These are phyloP conservation scores for Alternaria hordeiaustralica DNA, from an alignment of 2,329 filamentous ascomycete species.

Conservation along the genomic window DNA sequence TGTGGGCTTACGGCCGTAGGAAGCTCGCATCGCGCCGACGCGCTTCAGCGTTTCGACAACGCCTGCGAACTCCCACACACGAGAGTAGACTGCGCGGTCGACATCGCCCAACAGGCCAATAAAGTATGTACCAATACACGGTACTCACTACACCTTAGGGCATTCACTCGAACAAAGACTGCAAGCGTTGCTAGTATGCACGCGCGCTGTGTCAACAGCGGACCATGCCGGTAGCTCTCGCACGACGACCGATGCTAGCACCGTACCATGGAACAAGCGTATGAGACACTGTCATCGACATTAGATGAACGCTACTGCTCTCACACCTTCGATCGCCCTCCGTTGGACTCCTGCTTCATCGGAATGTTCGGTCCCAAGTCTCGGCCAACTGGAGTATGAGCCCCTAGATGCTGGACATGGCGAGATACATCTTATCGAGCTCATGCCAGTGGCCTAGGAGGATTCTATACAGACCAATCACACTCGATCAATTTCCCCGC, in stretches of 20 bases:
- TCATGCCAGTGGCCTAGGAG: rapidly evolving
- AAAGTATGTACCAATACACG: neutral
- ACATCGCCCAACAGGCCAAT: neutral
- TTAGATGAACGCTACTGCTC: neutral
- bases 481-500: neutral
- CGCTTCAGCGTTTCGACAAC: neutral
- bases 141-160: neutral
- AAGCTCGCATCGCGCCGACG: neutral
- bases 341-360: neutral
- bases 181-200: neutral
- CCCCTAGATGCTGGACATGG: neutral
- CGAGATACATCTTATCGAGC: neutral
- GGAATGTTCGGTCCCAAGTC: neutral
- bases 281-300: neutral
- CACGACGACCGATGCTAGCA: neutral
- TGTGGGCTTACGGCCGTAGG: neutral
- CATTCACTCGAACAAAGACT: neutral
- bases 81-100: neutral
- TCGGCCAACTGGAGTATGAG: neutral
- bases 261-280: neutral
- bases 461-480: neutral
- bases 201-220: neutral
- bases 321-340: neutral
- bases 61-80: neutral
- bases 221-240: neutral